Evolutionary conservation across 345 rosid genomes (phyloP).

Genomic region (Erucastrum elatum): DNA sequence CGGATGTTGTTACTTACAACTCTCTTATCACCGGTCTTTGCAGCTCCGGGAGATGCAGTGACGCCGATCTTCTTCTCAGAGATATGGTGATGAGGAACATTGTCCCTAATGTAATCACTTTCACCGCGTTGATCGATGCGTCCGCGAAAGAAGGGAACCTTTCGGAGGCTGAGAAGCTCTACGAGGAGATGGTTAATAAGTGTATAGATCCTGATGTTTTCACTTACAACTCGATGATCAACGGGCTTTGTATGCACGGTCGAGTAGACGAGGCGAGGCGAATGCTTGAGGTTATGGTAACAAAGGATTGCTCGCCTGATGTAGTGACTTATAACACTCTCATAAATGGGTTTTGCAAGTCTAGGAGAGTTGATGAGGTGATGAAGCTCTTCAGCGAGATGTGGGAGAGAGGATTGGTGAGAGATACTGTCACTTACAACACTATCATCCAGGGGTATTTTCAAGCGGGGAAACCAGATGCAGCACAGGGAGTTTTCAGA

Average conservation of each 20-base stretch:
- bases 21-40: no score
- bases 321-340: no score
- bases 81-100: no score
- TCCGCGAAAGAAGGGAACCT: conserved; percentile 28
- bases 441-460: neutral
- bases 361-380: no score
- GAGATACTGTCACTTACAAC: no score
- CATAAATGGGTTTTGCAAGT: no score
- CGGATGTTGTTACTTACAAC: no score
- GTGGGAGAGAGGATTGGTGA: no score
- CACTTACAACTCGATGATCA: conserved; percentile 27
- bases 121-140: conserved; percentile 26
- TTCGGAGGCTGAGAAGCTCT: conserved; percentile 20
- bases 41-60: no score
- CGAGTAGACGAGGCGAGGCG: conserved; percentile 28
- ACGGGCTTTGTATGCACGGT: conserved; percentile 31
- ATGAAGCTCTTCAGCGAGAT: no score
- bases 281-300: conserved; percentile 35
- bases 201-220: conserved; percentile 26
- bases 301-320: neutral
- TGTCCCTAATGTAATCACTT: conserved; percentile 35
- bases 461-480: neutral
- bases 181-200: conserved; percentile 23
- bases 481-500: neutral
- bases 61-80: no score